These are phyloP conservation scores for Tuber brumale DNA, from an alignment of 495 filamentous ascomycete species.

Conservation along the genomic window DNA sequence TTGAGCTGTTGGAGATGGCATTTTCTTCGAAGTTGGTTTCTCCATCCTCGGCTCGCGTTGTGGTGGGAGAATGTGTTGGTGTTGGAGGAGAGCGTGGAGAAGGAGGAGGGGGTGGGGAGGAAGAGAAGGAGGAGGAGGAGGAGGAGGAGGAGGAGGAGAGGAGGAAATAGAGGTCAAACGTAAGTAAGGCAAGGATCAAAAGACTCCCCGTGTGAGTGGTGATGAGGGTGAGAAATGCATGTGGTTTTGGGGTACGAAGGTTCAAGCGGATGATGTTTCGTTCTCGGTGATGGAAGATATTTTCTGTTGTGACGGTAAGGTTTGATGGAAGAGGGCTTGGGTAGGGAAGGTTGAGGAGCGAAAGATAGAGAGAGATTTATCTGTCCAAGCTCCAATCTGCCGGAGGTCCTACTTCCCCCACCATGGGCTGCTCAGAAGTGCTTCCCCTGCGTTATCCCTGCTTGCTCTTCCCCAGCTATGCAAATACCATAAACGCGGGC, in stretches of 20 bases:
- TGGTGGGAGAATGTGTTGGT: conserved; percentile 4
- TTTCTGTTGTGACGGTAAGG: neutral
- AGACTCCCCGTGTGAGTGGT: neutral
- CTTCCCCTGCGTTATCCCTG: neutral
- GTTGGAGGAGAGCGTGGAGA: conserved; percentile 1
- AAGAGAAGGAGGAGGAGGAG: neutral
- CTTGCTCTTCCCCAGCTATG: neutral
- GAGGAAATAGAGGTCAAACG: neutral
- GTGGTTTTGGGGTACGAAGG: neutral
- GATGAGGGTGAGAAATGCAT: neutral
- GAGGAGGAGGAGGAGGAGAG: neutral
- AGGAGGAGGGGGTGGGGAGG: neutral
- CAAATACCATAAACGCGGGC: neutral
- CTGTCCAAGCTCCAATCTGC: neutral
- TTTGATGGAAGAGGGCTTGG: neutral
- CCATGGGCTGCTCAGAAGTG: neutral
- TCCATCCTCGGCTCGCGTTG: conserved; percentile 9
- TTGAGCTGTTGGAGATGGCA: conserved; percentile 26
- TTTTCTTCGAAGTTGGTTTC: conserved; percentile 11
- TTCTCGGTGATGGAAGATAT: neutral
- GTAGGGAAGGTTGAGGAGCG: neutral
- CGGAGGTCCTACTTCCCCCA: neutral
- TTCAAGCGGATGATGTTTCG: neutral
- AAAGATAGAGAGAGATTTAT: neutral
- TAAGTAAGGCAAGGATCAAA: neutral